Evolutionary conservation across 164 flowering plant species (phyloP).

Genomic region (Aristolochia californica): DNA sequence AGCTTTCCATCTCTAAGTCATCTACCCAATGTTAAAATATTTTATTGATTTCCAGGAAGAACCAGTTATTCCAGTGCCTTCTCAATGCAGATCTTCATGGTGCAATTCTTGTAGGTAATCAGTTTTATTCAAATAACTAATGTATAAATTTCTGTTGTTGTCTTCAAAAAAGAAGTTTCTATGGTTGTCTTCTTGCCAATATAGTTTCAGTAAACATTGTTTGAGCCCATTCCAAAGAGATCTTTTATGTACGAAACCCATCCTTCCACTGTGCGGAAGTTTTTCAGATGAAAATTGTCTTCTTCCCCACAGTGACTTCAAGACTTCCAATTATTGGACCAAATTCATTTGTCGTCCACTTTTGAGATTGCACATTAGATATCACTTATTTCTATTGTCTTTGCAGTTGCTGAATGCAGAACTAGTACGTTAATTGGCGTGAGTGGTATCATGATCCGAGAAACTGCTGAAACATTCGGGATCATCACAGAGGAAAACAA

Average conservation of each 20-base stretch:
- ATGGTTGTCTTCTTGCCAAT: no score
- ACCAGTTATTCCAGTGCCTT: slow-evolving; percentile 49
- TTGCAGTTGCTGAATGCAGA: slow-evolving; percentile 68
- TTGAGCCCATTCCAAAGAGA: no score
- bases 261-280: no score
- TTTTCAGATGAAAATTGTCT: no score
- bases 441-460: slow-evolving; percentile 81
- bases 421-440: slow-evolving; percentile 37
- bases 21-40: neutral
- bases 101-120: slow-evolving; percentile 55
- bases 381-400: slow-evolving; percentile 6
- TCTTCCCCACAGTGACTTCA: no score
- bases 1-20: no score
- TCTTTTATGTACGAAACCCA: no score
- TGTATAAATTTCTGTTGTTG: no score
- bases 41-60: slow-evolving; percentile 33
- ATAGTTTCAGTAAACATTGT: no score
- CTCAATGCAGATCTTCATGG: slow-evolving; percentile 81
- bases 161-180: no score
- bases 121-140: neutral
- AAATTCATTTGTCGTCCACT: neutral
- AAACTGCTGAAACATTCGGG: slow-evolving; percentile 86
- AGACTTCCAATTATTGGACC: no score
- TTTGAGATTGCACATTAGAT: neutral
- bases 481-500: slow-evolving; percentile 59